phyloP scores from a whole-genome alignment of 164 flowering plant genomes.

The Buxus sempervirens region DNA sequence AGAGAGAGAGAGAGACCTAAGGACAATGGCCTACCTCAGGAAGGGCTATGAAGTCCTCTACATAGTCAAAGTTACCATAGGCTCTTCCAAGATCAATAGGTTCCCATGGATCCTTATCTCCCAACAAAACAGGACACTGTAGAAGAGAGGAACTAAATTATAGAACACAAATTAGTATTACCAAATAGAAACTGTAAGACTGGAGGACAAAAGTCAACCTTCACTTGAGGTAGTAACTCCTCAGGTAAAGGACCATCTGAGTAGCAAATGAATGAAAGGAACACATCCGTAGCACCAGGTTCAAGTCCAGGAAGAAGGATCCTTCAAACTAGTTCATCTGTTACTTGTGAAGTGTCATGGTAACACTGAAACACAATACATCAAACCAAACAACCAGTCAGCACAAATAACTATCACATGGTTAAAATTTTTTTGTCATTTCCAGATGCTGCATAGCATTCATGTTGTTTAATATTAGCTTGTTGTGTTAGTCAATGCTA shows the following conservation, averaged over 20 bases:
- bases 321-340: slow-evolving; percentile 76
- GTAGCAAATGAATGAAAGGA: slow-evolving; percentile 93
- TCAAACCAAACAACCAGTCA: slow-evolving; percentile 1
- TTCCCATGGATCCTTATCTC: slow-evolving; percentile 99
- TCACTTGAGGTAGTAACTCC: slow-evolving; percentile 77
- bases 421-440: neutral
- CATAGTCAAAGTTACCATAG: slow-evolving; percentile 59
- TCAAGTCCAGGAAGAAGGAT: slow-evolving; percentile 87
- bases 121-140: slow-evolving; percentile 96
- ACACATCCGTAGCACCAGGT: slow-evolving; percentile 92
- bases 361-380: slow-evolving; percentile 63
- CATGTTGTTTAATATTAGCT: no score
- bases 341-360: slow-evolving; percentile 81
- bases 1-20: slow-evolving; percentile 57
- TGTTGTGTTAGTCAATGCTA: no score
- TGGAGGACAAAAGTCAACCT: slow-evolving; percentile 38
- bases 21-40: slow-evolving; percentile 97
- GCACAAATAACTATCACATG: neutral
- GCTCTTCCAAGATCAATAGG: slow-evolving; percentile 82
- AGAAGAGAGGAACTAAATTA: slow-evolving; percentile 2
- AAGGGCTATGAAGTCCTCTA: slow-evolving; percentile 79
- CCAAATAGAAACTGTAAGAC: neutral
- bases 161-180: neutral
- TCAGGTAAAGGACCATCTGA: slow-evolving; percentile 95
- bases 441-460: neutral